Evolutionary conservation across 129 eudicot species (phyloP).

Genomic region (Glebionis coronaria): DNA sequence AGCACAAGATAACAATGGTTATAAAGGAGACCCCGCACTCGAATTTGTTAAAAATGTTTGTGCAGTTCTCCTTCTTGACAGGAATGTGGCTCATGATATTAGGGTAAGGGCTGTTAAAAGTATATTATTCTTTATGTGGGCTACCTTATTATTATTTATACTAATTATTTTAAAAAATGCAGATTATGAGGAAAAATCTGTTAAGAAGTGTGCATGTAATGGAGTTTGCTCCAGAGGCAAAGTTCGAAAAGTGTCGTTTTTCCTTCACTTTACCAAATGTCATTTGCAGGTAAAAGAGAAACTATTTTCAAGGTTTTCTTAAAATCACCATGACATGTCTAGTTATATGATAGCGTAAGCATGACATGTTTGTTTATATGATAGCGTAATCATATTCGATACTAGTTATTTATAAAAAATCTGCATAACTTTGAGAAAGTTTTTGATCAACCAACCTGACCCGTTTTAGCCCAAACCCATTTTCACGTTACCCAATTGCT

Average conservation of each 20-base stretch:
- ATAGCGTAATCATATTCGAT: no score
- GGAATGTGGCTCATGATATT: constrained; percentile 83
- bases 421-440: no score
- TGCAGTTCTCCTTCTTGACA: constrained; percentile 86
- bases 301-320: neutral
- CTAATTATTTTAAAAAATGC: constrained; percentile 11
- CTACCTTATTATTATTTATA: neutral
- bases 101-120: constrained; percentile 43
- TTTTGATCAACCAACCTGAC: no score
- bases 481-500: neutral
- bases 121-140: neutral
- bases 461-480: no score
- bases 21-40: constrained; percentile 66
- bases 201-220: constrained; percentile 55
- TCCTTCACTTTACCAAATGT: constrained; percentile 79
- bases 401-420: no score
- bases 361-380: no score
- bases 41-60: constrained; percentile 87
- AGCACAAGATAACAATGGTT: constrained; percentile 28
- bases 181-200: constrained; percentile 86
- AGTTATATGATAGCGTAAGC: neutral
- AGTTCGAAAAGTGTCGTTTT: constrained; percentile 44
- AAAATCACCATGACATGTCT: neutral
- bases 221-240: constrained; percentile 98
- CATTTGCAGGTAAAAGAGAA: constrained; percentile 76